A percentile compares a stretch with the other conserved stretches of the same genome.
Evolutionary conservation across 2,329 filamentous ascomycete genomes (phyloP).

Genomic region (Setomelanomma holmii): DNA sequence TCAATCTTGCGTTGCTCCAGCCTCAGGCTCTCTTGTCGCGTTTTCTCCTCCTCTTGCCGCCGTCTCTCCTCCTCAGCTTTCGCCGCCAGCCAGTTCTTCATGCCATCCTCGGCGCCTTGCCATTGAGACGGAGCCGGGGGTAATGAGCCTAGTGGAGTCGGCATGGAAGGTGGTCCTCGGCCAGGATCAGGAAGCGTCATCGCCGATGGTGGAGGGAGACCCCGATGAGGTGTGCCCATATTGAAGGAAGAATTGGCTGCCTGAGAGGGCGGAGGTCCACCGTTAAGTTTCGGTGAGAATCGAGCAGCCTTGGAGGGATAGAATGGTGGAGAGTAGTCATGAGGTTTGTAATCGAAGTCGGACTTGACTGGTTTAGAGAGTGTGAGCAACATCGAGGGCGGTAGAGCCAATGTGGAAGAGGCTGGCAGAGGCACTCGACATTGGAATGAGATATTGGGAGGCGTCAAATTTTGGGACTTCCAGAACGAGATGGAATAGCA

Average conservation of each 20-base stretch:
- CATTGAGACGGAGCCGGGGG: constrained; percentile 56
- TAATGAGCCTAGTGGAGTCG: constrained; percentile 49
- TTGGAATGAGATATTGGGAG: constrained; percentile 42
- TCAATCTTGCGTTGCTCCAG: constrained; percentile 62
- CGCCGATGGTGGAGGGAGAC: constrained; percentile 60
- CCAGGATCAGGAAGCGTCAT: constrained; percentile 60
- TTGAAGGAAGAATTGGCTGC: constrained; percentile 51
- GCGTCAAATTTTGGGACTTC: constrained; percentile 35
- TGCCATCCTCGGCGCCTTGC: constrained; percentile 60
- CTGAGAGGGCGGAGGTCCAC: constrained; percentile 51
- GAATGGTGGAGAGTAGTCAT: constrained; percentile 57
- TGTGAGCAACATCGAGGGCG: constrained; percentile 58
- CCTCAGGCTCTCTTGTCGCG: constrained; percentile 57
- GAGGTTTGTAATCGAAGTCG: constrained; percentile 57
- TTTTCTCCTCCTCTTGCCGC: constrained; percentile 62
- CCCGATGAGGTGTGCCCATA: constrained; percentile 61
- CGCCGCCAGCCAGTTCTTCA: constrained; percentile 59
- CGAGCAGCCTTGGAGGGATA: constrained; percentile 48
- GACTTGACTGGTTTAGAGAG: constrained; percentile 56
- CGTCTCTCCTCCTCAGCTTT: constrained; percentile 62
- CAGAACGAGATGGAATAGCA: constrained; percentile 43
- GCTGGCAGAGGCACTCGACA: constrained; percentile 36
- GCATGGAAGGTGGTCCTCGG: constrained; percentile 46
- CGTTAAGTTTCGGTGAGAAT: constrained; percentile 50
- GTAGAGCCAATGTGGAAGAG: constrained; percentile 21